phyloP scores from a whole-genome alignment of 2,329 filamentous ascomycete species.

The Fusarium guadeloupense region DNA sequence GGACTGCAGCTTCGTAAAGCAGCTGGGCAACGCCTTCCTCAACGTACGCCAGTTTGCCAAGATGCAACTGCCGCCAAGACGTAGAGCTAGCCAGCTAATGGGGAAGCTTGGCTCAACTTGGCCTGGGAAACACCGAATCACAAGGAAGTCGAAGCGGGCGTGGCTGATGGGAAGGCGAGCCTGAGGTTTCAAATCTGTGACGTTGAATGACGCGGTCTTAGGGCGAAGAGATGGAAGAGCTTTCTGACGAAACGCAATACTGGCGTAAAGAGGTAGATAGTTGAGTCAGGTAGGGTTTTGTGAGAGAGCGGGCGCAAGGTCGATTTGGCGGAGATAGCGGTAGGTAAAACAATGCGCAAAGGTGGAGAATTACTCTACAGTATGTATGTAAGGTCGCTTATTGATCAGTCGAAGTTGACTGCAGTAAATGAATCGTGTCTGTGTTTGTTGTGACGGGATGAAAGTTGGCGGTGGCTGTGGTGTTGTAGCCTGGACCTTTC shows the following conservation, averaged over 20 bases:
- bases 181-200: conserved; percentile 10
- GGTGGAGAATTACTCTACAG: background rate
- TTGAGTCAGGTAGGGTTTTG: background rate
- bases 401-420: conserved; percentile 1
- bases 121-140: conserved; percentile 25
- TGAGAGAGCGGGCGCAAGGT: conserved; percentile 3
- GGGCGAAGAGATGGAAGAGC: conserved; percentile 4
- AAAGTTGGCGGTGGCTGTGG: conserved; percentile 11
- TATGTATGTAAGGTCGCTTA: conserved; percentile 6
- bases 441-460: background rate
- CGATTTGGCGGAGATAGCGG: conserved; percentile 8
- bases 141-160: conserved; percentile 1
- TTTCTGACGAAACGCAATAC: conserved; percentile 2
- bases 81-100: conserved; percentile 23
- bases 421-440: background rate
- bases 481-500: conserved; percentile 18
- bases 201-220: conserved; percentile 13
- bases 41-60: conserved; percentile 30
- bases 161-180: background rate
- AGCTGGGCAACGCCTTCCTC: conserved; percentile 11
- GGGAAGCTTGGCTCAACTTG: conserved; percentile 33
- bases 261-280: conserved; percentile 4
- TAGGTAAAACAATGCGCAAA: conserved; percentile 1
- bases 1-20: conserved; percentile 22
- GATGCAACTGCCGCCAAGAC: conserved; percentile 31